Evolutionary conservation across 176 grass and related monocot species (phyloP).

Genomic region (Pharus latifolius): DNA sequence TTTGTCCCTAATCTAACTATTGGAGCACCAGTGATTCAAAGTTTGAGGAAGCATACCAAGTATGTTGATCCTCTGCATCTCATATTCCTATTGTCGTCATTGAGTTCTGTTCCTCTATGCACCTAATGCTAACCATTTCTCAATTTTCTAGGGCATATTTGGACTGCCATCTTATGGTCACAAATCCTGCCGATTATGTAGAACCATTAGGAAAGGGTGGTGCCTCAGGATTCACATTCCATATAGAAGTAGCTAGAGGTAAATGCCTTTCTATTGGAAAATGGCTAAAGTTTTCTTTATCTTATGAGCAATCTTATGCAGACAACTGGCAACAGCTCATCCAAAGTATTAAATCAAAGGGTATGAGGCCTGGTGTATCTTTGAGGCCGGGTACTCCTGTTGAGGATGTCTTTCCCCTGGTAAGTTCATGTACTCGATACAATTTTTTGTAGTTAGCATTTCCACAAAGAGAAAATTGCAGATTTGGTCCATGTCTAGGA

Average conservation of each 20-base stretch:
- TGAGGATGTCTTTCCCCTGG: constrained; percentile 78
- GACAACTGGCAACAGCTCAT: constrained; percentile 91
- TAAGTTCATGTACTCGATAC: constrained; percentile 14
- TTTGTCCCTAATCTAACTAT: constrained; percentile 95
- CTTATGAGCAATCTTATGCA: constrained; percentile 19
- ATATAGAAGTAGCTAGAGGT: constrained; percentile 91
- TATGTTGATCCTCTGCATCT: constrained; percentile 31
- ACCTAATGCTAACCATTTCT: not conserved
- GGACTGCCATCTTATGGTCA: constrained; percentile 99
- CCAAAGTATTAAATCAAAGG: constrained; percentile 62
- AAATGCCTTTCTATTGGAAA: not conserved
- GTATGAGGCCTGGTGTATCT: constrained; percentile 89
- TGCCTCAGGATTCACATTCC: constrained; percentile 96
- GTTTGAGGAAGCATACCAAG: constrained; percentile 86
- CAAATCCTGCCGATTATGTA: constrained; percentile 84
- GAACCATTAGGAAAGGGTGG: constrained; percentile 80
- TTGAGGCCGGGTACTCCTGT: constrained; percentile 83
- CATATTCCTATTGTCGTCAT: not conserved
- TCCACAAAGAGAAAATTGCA: not conserved
- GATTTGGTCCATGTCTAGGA: not conserved
- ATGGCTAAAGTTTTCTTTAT: not conserved
- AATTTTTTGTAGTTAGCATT: not conserved
- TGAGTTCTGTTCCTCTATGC: not conserved
- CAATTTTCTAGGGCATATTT: constrained; percentile 73
- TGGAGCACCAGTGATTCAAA: constrained; percentile 81